Percentiles rank a stretch among this genome's conserved stretches.
These are phyloP conservation scores for Fusarium mangiferae DNA, from an alignment of 2,329 filamentous ascomycete species.

Conservation along the genomic window DNA sequence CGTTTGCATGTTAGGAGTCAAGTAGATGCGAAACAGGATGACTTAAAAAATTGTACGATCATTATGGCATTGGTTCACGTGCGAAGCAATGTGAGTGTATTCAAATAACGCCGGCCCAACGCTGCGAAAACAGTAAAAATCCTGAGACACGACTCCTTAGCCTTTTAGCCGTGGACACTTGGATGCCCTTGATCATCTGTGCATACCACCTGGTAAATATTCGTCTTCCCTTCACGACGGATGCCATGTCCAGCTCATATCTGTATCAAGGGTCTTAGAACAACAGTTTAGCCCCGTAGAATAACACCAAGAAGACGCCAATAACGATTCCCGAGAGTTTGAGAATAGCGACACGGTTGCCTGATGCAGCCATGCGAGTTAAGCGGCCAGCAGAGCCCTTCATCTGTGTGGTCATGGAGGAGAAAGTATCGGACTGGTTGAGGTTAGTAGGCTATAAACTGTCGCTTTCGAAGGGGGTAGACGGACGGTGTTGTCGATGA, in stretches of 20 bases:
- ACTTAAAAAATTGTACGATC: slow-evolving; percentile 26
- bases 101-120: slow-evolving; percentile 36
- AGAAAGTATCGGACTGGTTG: slow-evolving; percentile 85
- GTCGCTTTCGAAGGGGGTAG: background rate
- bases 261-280: slow-evolving; percentile 54
- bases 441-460: slow-evolving; percentile 12
- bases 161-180: background rate
- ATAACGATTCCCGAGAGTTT: slow-evolving; percentile 89
- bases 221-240: background rate
- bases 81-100: slow-evolving; percentile 31
- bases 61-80: slow-evolving; percentile 3
- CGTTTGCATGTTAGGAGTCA: slow-evolving; percentile 50
- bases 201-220: background rate
- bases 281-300: slow-evolving; percentile 74
- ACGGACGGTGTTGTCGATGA: slow-evolving; percentile 86
- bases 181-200: background rate
- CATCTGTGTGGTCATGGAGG: slow-evolving; percentile 82
- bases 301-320: slow-evolving; percentile 77
- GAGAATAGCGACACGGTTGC: slow-evolving; percentile 90
- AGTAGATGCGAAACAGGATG: slow-evolving; percentile 45
- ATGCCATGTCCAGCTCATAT: background rate
- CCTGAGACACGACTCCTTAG: slow-evolving; percentile 1
- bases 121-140: slow-evolving; percentile 29
- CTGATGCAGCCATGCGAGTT: slow-evolving; percentile 88
- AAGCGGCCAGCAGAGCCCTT: slow-evolving; percentile 86